Evolutionary conservation across 345 rosid genomes (phyloP), one percentile per base, ranked within the genome.

Genomic region (Brassica rapa): DNA sequence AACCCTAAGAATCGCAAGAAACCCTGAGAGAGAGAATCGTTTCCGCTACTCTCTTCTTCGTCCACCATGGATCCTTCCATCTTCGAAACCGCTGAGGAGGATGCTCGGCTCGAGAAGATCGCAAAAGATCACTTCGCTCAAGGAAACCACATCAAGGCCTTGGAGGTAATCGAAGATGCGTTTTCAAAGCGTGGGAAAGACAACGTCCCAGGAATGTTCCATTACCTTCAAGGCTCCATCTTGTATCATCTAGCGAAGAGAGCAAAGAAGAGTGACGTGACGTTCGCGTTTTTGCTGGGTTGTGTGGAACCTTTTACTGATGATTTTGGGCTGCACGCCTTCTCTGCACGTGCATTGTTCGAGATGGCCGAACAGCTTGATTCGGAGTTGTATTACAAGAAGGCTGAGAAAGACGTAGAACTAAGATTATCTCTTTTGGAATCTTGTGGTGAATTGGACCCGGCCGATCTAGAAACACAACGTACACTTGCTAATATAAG

Each of bases 61-160:
- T 41, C 11, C 32, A 39, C 7, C 55, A 66, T 66, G 70, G 55
- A 66, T 21, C 4, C 1, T 64, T 33, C 27, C 27, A 2, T 39
- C 30, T 2, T 16, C n/a, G 2, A 33, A 30, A 0, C 0, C 4
- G 68, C 25, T 33, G 49, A 33, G 2, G 68, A 33, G 23, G 66
- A 30, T n/a, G 4, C 3, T 2, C 25, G 39, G 2, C 25, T 33
- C 68, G 25, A 64, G 27, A 33, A 33, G 0, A 5, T 33, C 39
- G 68, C 68, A 8, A 1, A 33, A 8, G 46, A 35, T 4, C 11
- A 33, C 68, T 64, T 33, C 46, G 46, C 7, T 9, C 43, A 72
- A 21, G 76, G 67, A 64, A 33, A 71, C 8, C 25, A 30, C 68
- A 78, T 15, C 29, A 78, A 57, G 71, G 81, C 81, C 8, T 65